phyloP scores from a whole-genome alignment of 2,329 filamentous ascomycete species.

The Cladosporium sp. region DNA sequence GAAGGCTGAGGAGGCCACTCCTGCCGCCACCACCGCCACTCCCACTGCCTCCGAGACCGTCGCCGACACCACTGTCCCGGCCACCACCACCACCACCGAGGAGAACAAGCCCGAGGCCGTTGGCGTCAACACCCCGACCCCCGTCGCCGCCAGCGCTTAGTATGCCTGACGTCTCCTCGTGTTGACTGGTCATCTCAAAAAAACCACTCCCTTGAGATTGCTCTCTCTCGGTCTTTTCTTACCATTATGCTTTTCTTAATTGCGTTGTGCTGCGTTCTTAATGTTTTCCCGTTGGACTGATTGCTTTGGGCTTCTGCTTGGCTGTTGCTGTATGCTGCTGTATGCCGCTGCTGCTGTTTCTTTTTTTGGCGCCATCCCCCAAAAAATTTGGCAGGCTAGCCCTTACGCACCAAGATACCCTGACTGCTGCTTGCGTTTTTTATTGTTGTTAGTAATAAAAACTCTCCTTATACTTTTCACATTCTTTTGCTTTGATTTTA shows the following conservation, averaged over 20 bases:
- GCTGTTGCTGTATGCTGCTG: not conserved
- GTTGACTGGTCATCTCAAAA: not conserved
- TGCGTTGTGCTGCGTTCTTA: conserved; percentile 5
- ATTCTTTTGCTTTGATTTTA: not conserved
- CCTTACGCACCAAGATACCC: conserved; percentile 14
- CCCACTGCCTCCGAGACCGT: conserved; percentile 20
- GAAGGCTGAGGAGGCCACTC: conserved; percentile 15
- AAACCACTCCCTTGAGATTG: conserved; percentile 4
- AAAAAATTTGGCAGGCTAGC: conserved; percentile 2
- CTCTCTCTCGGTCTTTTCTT: not conserved
- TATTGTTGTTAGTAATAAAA: not conserved
- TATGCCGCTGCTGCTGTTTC: conserved; percentile 6
- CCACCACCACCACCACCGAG: conserved; percentile 11
- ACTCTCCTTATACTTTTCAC: not conserved
- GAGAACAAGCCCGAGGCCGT: conserved; percentile 15
- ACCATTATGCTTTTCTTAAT: not conserved
- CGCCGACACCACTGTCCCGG: conserved; percentile 13
- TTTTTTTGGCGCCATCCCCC: not conserved
- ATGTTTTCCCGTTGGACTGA: not conserved
- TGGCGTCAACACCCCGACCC: conserved; percentile 1
- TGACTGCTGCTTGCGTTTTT: conserved; percentile 4
- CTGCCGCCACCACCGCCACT: conserved; percentile 18
- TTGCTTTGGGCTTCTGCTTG: not conserved
- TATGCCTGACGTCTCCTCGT: not conserved
- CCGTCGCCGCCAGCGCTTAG: conserved; percentile 13